phyloP scores from a whole-genome alignment of 306 rosid species.

The Mimosa bimucronata region DNA sequence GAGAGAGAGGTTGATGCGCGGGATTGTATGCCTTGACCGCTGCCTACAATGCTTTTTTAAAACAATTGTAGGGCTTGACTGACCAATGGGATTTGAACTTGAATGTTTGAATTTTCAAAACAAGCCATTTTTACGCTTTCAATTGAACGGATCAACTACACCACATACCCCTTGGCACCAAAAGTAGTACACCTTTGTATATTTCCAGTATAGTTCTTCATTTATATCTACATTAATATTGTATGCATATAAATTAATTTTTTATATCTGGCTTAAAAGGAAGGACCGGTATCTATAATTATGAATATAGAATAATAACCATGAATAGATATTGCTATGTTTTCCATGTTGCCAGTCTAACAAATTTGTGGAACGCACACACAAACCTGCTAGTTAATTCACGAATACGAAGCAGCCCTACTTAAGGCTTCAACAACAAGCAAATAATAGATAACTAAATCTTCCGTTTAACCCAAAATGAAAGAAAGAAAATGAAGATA shows the following conservation, averaged over 20 bases:
- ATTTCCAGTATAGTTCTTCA: background rate
- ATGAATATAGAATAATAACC: background rate
- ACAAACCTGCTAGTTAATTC: background rate
- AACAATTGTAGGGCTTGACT: constrained; percentile 37
- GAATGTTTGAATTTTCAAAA: constrained; percentile 30
- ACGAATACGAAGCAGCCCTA: background rate
- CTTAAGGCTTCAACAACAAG: background rate
- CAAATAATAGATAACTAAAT: background rate
- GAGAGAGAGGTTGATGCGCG: background rate
- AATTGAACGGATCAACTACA: constrained; percentile 38
- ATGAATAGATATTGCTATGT: background rate
- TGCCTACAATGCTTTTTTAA: background rate
- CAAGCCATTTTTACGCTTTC: too few species aligned
- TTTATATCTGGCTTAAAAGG: background rate
- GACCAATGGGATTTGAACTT: constrained; percentile 29
- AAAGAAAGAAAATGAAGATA: background rate
- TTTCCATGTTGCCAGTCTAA: background rate
- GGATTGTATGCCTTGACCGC: background rate
- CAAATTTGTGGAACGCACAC: background rate
- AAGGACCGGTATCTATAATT: background rate
- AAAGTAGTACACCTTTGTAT: background rate
- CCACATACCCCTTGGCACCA: constrained; percentile 5
- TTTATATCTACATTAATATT: background rate
- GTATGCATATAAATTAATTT: background rate
- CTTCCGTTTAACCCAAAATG: background rate